Percentiles rank a stretch among this genome's conserved stretches.
Conservation (phyloP, 768 basidiomycete genomes). For the Kwoniella mangroviensis region DNA sequence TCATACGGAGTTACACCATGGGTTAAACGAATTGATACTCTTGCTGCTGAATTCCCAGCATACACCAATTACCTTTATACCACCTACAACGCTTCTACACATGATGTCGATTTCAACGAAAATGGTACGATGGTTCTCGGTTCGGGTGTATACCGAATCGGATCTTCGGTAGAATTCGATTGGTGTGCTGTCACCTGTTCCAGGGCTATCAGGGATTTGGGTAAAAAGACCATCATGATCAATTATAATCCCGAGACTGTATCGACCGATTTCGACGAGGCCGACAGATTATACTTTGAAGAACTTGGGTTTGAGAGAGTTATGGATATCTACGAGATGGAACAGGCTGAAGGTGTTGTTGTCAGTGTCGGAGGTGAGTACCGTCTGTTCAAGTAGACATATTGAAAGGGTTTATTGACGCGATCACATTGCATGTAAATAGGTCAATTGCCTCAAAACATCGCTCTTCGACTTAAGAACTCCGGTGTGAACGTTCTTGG, state of each 20-base stretch:
- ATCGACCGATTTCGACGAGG: conserved; percentile 98
- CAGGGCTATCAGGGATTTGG: conserved; percentile 85
- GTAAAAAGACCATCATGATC: conserved; percentile 96
- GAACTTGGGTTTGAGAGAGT: conserved; percentile 97
- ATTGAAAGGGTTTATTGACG: too few relatives aligned
- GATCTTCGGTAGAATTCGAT: conserved; percentile 98
- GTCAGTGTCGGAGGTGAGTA: conserved; percentile 91
- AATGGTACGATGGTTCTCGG: conserved; percentile 99
- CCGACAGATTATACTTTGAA: conserved; percentile 98
- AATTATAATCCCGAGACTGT: conserved; percentile 99
- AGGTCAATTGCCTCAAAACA: conserved; percentile 99
- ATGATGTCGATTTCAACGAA: conserved; percentile 94
- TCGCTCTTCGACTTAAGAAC: conserved; percentile 91
- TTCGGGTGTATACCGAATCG: conserved; percentile 96
- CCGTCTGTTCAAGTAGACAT: conserved; percentile 5
- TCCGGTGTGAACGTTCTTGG: conserved; percentile 90
- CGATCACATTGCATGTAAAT: neutral
- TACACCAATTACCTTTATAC: conserved; percentile 99
- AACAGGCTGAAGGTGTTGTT: conserved; percentile 87
- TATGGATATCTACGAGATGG: conserved; percentile 99
- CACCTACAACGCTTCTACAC: conserved; percentile 94
- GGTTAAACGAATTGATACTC: conserved; percentile 98
- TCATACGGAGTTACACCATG: conserved; percentile 87
- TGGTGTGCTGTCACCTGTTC: conserved; percentile 99
- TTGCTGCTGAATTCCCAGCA: conserved; percentile 97